Conservation (phyloP, 495 filamentous ascomycete genomes). For the Penicillium psychrofluorescens region DNA sequence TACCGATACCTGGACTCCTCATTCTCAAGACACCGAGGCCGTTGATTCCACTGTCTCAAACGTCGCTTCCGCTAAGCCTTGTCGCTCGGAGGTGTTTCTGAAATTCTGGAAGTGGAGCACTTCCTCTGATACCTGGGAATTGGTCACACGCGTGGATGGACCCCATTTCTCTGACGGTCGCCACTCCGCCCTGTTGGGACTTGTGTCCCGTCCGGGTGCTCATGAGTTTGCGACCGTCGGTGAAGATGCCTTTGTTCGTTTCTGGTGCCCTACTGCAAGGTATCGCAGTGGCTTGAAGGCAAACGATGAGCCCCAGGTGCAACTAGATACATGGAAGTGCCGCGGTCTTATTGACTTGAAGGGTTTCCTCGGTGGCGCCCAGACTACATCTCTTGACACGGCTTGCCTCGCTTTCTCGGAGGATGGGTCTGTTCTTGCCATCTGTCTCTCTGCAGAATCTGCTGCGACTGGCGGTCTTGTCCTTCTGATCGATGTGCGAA, state of each 20-base stretch:
- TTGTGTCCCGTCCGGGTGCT: slow-evolving; percentile 58
- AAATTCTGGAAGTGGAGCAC: slow-evolving; percentile 84
- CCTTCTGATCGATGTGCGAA: slow-evolving; percentile 30
- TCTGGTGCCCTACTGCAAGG: slow-evolving; percentile 67
- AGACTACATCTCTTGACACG: slow-evolving; percentile 21
- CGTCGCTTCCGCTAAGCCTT: slow-evolving; percentile 7
- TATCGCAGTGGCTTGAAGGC: slow-evolving; percentile 55
- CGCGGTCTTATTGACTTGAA: slow-evolving; percentile 50
- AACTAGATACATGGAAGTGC: slow-evolving; percentile 66
- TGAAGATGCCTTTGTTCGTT: slow-evolving; percentile 63
- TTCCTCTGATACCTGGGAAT: slow-evolving; percentile 55
- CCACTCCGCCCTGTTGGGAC: slow-evolving; percentile 56
- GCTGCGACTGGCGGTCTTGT: slow-evolving; percentile 17
- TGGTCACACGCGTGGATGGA: slow-evolving; percentile 73
- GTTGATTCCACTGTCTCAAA: slow-evolving; percentile 34
- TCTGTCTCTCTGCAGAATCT: slow-evolving; percentile 27
- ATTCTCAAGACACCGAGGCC: slow-evolving; percentile 52
- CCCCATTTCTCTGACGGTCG: slow-evolving; percentile 58
- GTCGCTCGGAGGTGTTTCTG: slow-evolving; percentile 61
- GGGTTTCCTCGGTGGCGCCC: slow-evolving; percentile 25
- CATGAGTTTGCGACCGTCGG: slow-evolving; percentile 78
- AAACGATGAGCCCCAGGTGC: slow-evolving; percentile 42
- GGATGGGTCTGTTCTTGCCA: slow-evolving; percentile 82
- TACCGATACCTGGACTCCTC: slow-evolving; percentile 81
- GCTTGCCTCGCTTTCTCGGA: slow-evolving; percentile 62